Evolutionary conservation across 768 basidiomycete species (phyloP), one percentile per base, ranked within the genome.

Genomic region (Termitomyces eurrhizus): DNA sequence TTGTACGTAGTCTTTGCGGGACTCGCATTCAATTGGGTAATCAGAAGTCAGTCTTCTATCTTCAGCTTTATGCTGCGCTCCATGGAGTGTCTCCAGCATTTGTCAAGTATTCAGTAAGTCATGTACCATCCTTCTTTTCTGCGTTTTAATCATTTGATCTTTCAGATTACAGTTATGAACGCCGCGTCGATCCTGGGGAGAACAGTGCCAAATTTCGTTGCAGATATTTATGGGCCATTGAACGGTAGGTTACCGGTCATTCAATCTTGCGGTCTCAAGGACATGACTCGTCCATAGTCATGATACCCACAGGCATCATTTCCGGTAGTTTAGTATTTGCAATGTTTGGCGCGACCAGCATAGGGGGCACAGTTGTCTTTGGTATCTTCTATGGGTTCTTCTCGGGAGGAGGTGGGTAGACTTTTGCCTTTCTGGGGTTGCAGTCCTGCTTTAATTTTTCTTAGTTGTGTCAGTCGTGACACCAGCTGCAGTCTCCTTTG

Each of bases 141-240:
- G 29, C 32, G 3, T 14, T 52, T 3, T 18, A 37, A 21, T 26
- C 33, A 58, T 39, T 48, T 36, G 14, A 14, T 44, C 46, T n/a
- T 32, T 32, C 4, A 82, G 81, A 75, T 84, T 37, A 76, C 82
- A 0, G 73, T 83, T 21, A 77, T 83, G 74, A 84, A 84, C 60
- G 81, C 72, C 2, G 75, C 80, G 2, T 82, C 81, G 29, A 69
- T 84, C n/a, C 73, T 84, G 62, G 86, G 86, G n/a, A 78, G 86
- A 45, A 80, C 79, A 7, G 61, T 87, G 3, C 85, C 86, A 0
- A 84, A 84, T 68, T 73, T 82, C 60, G 62, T 83, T 50, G 83
- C 81, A 18, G 82, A 84, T 65, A 64, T 66, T 18, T 75, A 74
- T 63, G 83, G 84, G 0, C 78, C 80, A 18, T 67, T 84, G 55